Percentiles rank a stretch among this genome's conserved stretches.
These are phyloP conservation scores for Porcisia hertigi DNA, from an alignment of 208 protist species.

Conservation along the genomic window DNA sequence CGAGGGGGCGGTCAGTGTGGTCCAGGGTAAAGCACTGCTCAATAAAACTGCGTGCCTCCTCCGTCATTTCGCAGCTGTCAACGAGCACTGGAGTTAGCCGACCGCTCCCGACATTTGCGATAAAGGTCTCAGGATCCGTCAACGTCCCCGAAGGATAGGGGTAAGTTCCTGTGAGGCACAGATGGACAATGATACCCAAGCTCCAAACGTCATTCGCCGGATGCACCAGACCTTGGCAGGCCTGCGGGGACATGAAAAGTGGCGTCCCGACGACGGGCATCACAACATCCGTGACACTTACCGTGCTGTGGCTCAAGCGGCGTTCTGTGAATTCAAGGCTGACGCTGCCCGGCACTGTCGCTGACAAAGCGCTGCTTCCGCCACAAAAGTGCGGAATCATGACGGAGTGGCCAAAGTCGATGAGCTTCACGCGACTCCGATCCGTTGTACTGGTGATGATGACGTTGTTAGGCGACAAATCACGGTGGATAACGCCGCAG, in stretches of 20 bases:
- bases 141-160: constrained; percentile 54
- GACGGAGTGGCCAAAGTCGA: constrained; percentile 74
- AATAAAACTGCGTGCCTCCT: constrained; percentile 41
- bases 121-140: constrained; percentile 40
- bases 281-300: neutral
- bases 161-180: constrained; percentile 61
- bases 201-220: constrained; percentile 80
- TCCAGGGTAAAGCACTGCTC: constrained; percentile 40
- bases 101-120: constrained; percentile 36
- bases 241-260: constrained; percentile 83
- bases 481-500: constrained; percentile 63
- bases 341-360: neutral
- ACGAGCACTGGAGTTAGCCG: constrained; percentile 29
- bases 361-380: neutral
- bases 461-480: constrained; percentile 80
- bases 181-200: constrained; percentile 70
- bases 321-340: neutral
- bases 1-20: constrained; percentile 35
- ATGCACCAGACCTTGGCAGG: constrained; percentile 58
- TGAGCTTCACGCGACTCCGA: constrained; percentile 58
- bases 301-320: neutral
- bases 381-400: neutral
- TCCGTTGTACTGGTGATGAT: constrained; percentile 68
- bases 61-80: constrained; percentile 24
- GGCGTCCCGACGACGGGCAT: constrained; percentile 60